phyloP scores from a whole-genome alignment of 805 yeast genomes.

The Spathaspora hagerdaliae region DNA sequence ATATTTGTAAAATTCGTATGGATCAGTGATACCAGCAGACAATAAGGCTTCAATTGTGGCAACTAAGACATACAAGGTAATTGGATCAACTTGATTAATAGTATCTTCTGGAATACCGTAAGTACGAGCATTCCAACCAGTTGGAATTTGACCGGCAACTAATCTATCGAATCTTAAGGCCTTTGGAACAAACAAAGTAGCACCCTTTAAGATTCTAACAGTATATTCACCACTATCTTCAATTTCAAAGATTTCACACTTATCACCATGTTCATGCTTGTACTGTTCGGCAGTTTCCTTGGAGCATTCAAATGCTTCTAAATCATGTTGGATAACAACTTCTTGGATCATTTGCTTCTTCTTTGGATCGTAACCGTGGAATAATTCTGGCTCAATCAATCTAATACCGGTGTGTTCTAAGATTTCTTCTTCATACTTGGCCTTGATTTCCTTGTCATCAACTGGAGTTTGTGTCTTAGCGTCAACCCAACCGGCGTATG shows the following conservation, averaged over 20 bases:
- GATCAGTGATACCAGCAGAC: constrained; percentile 94
- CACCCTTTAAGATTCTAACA: constrained; percentile 89
- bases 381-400: constrained; percentile 91
- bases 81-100: constrained; percentile 91
- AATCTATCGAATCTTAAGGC: constrained; percentile 71
- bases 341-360: constrained; percentile 93
- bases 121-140: constrained; percentile 95
- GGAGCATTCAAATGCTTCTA: constrained; percentile 93
- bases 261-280: constrained; percentile 89
- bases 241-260: constrained; percentile 86
- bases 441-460: constrained; percentile 90
- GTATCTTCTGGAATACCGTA: constrained; percentile 96
- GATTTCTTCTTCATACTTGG: constrained; percentile 84
- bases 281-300: constrained; percentile 94
- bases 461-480: constrained; percentile 89
- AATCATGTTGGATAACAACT: constrained; percentile 92
- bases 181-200: constrained; percentile 86
- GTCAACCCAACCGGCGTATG: constrained; percentile 97
- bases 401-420: constrained; percentile 95
- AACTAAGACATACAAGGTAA: constrained; percentile 88
- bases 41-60: constrained; percentile 93
- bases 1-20: constrained; percentile 96
- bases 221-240: constrained; percentile 90
- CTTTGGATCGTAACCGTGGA: constrained; percentile 90
- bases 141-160: constrained; percentile 92